Conservation (phyloP, 441 rosid genomes). For the Euphorbia schlechtendalii region DNA sequence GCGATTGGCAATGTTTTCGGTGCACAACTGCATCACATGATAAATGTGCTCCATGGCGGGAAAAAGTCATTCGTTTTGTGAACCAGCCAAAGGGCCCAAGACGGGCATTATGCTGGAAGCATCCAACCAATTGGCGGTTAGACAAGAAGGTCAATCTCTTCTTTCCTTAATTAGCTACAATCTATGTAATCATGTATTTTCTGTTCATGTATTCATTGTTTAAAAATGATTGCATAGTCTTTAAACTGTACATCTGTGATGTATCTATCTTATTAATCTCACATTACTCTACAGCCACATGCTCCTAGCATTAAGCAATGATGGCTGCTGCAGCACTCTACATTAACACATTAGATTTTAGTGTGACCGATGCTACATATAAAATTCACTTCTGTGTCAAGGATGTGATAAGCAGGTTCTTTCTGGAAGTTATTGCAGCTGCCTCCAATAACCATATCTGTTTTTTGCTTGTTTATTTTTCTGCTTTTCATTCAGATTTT, state of each 20-base stretch:
- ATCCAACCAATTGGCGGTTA: slow-evolving; percentile 62
- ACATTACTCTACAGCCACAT: not conserved
- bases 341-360: not conserved
- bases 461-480: not conserved
- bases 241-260: not conserved
- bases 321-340: not conserved
- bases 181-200: not conserved
- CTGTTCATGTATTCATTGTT: not conserved
- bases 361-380: not conserved
- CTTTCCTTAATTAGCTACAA: slow-evolving; percentile 35
- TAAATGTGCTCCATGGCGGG: slow-evolving; percentile 81
- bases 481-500: not conserved
- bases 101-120: slow-evolving; percentile 88
- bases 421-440: not conserved
- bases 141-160: slow-evolving; percentile 74
- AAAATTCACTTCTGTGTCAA: not conserved
- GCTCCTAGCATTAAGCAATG: not conserved
- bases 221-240: not conserved
- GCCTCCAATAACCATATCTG: not conserved
- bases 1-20: slow-evolving; percentile 64
- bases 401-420: not conserved
- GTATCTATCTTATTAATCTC: not conserved
- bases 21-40: slow-evolving; percentile 71
- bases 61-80: slow-evolving; percentile 50
- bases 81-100: slow-evolving; percentile 37